phyloP scores from a whole-genome alignment of 768 basidiomycete genomes.

The Clavaria fumosa region DNA sequence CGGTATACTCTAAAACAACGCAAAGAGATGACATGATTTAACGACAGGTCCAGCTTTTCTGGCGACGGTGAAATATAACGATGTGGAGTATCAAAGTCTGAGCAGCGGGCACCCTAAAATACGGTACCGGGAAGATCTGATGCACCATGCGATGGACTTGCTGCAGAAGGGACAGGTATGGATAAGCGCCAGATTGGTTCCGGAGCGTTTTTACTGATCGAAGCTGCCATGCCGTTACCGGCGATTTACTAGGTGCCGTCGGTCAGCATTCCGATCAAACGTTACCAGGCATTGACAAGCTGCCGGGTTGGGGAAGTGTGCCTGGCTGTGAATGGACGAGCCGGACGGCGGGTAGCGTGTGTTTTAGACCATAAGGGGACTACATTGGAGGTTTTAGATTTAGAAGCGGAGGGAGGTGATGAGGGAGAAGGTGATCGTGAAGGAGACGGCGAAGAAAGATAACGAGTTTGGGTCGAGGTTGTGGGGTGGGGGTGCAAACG shows the following conservation, averaged over 20 bases:
- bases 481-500: too few relatives aligned
- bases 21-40: constrained; percentile 25
- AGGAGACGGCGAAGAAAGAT: too few relatives aligned
- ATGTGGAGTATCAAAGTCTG: constrained; percentile 43
- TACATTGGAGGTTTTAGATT: constrained; percentile 57
- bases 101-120: constrained; percentile 34
- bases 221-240: too few relatives aligned
- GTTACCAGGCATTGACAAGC: constrained; percentile 38
- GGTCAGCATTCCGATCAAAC: constrained; percentile 35
- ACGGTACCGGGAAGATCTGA: constrained; percentile 49
- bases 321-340: constrained; percentile 61
- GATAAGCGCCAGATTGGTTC: constrained; percentile 12
- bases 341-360: constrained; percentile 61
- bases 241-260: constrained; percentile 30
- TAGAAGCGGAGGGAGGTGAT: constrained; percentile 31
- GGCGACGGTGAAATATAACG: constrained; percentile 46
- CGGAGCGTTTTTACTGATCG: not conserved
- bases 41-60: constrained; percentile 37
- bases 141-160: constrained; percentile 36
- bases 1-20: too few relatives aligned
- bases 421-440: too few relatives aligned
- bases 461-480: too few relatives aligned
- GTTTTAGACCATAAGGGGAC: constrained; percentile 50
- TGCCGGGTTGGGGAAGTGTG: constrained; percentile 37
- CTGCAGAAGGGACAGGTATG: constrained; percentile 54